Evolutionary conservation across 441 rosid species (phyloP), one percentile per base, ranked within the genome.

Genomic region (Mallotus japonicus): DNA sequence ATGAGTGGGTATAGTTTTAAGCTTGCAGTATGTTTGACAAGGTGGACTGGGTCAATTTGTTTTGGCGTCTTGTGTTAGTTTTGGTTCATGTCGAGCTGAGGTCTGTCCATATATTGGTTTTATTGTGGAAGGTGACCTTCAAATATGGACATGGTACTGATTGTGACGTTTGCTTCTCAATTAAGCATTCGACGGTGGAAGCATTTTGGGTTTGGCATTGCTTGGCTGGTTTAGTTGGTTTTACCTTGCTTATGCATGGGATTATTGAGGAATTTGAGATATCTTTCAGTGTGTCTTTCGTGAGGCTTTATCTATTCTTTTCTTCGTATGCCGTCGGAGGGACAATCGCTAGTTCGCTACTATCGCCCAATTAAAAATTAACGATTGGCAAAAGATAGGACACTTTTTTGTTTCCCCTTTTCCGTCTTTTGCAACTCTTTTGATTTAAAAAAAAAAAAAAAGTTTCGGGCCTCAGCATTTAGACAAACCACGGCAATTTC

Each of bases 161-260:
- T 34, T 60, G 71, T 67, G 32, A 67, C 63, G 16, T 51, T 75
- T 77, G 62, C 83, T 83, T 80, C 71, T 3, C 46, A 46, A 57
- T 61, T 0, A 78, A 66, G 78, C 55, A 71, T 72, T 81, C 71
- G 57, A 2, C 16, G 11, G 2, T 17, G 58, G 20, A 54, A n/a
- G 58, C 9, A 54, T 44, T 44, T 54, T 54, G 58, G 22, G 20
- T 64, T 49, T 68, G 71, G 81, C 32, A 69, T 79, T 40, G 71
- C 81, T 73, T 79, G 66, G 57, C 22, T 64, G 54, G 32, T 61
- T 28, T 71, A 51, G 19, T 54, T 22, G 1, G 20, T 34, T 4
- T 67, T 62, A 51, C 76, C 60, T 70, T 65, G 14, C 70, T 34
- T 54, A 37, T 47, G 59, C 42, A 53, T 17, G 42, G 59, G 44